Evolutionary conservation across 148 eudicot genomes (phyloP), one percentile per base, ranked within the genome.

Genomic region (Amaranthus hypochondriacus): DNA sequence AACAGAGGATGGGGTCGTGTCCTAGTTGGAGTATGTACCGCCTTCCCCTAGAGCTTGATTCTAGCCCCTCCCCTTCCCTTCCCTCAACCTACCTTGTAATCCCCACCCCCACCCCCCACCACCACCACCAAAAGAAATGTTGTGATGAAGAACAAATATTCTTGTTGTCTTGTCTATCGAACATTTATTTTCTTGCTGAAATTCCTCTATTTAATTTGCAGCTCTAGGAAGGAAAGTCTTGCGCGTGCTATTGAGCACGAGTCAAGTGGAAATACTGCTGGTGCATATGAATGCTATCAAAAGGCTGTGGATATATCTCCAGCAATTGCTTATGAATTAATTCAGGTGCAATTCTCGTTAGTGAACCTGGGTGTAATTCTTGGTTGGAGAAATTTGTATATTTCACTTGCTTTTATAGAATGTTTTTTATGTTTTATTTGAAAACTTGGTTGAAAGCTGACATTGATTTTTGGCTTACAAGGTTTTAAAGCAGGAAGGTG

Each of bases 301-400:
- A 95, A 92, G 80, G 97, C 97, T 72, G 94, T 95, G 57, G 97
- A 92, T 78, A 89, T 95, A 74, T 87, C 99, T 70, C 99, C 99
- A 70, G 79, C 86, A 46, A 80, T 95, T 75, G 99, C 99, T 64
- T 80, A 86, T 78, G 93, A 89, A 51, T 83, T 95, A 52, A 95
- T 95, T 60, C 92, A 95, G 98, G 98, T 95, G 74, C 4, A 14
- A 46, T 73, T 18, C 10, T 21, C 5, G 49, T 5, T 10, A 15
- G 8, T 56, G 11, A 55, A 43, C 56, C 7, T 2, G 28, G 56
- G 9, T 28, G 53, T 7, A 46, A 61, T 15, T 69, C 4, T 28
- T 56, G 47, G 47, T 58, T 7, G 47, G 13, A 63, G 54, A 54
- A n/a, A 11, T 4, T 5, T 72, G 48, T 44, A 58, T 52, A 21